Percentiles rank a stretch among this genome's conserved stretches.
Evolutionary conservation across 176 grass and related monocot genomes (phyloP).

Genomic region (Hsuehochloa calcarea): DNA sequence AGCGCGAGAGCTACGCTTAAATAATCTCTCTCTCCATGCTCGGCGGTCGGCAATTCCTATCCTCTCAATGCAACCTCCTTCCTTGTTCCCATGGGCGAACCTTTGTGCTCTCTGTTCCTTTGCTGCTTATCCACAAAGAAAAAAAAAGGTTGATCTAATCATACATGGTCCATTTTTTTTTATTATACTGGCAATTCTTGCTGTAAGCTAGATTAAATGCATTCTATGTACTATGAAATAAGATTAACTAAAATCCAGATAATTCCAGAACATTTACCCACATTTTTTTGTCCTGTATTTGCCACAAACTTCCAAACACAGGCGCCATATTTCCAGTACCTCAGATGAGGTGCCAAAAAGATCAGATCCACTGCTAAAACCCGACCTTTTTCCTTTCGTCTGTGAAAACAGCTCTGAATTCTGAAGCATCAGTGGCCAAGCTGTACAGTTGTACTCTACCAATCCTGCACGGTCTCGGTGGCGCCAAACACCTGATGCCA

Average conservation of each 20-base stretch:
- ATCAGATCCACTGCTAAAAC: conserved; percentile 9
- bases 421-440: background rate
- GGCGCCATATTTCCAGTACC: background rate
- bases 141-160: background rate
- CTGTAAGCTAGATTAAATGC: background rate
- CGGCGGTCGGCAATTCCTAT: background rate
- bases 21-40: background rate
- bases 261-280: background rate
- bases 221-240: background rate
- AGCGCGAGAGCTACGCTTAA: conserved; percentile 25
- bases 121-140: background rate
- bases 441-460: background rate
- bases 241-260: background rate
- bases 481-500: background rate
- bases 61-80: background rate
- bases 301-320: conserved; percentile 1
- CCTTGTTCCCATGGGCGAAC: background rate
- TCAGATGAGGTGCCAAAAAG: background rate
- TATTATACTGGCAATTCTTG: background rate
- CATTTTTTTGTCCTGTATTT: background rate
- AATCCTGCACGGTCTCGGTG: background rate
- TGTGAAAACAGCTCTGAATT: conserved; percentile 7
- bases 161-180: background rate
- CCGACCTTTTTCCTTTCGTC: background rate
- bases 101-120: background rate